Evolutionary conservation across 1,139 yeast genomes (phyloP).

Genomic region (Suhomyces yuchorum): DNA sequence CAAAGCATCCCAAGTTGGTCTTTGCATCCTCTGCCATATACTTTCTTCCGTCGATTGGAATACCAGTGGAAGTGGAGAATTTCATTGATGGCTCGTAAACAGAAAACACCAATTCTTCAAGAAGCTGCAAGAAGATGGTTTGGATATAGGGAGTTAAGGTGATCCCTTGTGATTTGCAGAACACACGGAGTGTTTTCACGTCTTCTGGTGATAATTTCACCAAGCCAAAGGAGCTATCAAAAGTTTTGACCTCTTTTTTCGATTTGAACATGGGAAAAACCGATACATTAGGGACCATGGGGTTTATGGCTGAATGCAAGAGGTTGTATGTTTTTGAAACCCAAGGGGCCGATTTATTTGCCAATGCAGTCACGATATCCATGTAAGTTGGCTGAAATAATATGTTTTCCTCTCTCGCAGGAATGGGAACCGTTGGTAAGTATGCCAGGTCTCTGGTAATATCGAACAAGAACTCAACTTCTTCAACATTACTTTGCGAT

Average conservation of each 20-base stretch:
- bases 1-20: background rate
- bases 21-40: background rate
- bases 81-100: slow-evolving; percentile 4
- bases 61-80: slow-evolving; percentile 1
- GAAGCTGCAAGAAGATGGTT: slow-evolving; percentile 11
- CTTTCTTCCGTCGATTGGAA: slow-evolving; percentile 3
- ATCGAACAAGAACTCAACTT: slow-evolving; percentile 5
- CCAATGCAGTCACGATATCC: background rate
- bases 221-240: background rate
- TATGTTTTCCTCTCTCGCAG: background rate
- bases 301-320: background rate
- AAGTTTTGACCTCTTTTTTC: background rate
- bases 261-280: background rate
- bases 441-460: background rate
- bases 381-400: background rate
- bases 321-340: background rate
- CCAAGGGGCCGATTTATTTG: background rate
- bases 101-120: slow-evolving; percentile 9
- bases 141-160: slow-evolving; percentile 16
- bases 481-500: background rate
- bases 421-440: background rate
- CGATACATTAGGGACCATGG: background rate
- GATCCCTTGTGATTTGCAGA: slow-evolving; percentile 11
- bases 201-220: slow-evolving; percentile 3
- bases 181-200: background rate